Base-by-base conservation (phyloP, 176 grass and related monocot genomes). In the Triticum monococcum region DNA sequence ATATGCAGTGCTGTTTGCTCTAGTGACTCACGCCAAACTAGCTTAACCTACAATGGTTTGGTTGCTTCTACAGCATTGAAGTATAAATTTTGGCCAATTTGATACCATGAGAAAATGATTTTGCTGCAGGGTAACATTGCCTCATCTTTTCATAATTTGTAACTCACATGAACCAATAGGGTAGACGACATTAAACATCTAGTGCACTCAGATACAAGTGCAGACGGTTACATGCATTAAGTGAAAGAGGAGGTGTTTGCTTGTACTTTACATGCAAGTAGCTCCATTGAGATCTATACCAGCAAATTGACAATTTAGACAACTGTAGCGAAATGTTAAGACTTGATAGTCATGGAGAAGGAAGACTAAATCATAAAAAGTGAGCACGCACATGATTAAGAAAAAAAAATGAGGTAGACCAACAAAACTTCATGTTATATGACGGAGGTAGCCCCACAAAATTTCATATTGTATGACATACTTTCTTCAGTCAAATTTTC, bases 271-370 rank as follows among this genome's bases (percentile, higher is more conserved):
- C 38, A 67, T 66, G 25, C 68, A 24, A 63, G 12, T 48, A 17
- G 25, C 25, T 67, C 30, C 38, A 64, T 80, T 48, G 5, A 12
- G 10, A 41, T 41, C 24, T 67, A 17, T 67, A 40, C 30, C 65
- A 48, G 30, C 24, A 11, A 62, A 66, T 16, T 81, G 26, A 81
- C 40, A 67, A 67, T 81, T 28, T 40, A 63, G 54, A 61, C 33
- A 79, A 79, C 32, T 61, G 76, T 63, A 16, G 12, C 38, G 52
- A 79, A 41, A 67, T 81, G 14, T 65, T 64, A 64, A 65, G 22
- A 80, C 40, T 75, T 75, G 23, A 75, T 75, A 75, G 62, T 66
- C 37, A 64, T 62, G 36, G 57, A 46, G 24, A 43, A 79, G 77
- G 35, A 79, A 66, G 13, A 64, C 35, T 24, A 63, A 18, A 26